Base-by-base conservation (phyloP, 2,329 filamentous ascomycete genomes). In the Curvularia sp. region DNA sequence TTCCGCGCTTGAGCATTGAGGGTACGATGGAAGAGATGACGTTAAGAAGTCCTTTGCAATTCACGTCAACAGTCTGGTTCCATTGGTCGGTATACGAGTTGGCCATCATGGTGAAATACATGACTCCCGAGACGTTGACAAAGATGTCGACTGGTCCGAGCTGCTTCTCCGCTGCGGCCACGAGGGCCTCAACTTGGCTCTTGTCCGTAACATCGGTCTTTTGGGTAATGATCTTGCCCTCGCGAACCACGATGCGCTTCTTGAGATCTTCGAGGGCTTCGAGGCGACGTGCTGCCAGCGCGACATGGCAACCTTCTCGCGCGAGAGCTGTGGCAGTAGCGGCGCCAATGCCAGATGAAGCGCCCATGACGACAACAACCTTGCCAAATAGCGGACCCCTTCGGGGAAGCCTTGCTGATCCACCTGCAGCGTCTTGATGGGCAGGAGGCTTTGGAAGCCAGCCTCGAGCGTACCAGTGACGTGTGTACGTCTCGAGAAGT, bases 31-130 rank as follows among this genome's bases (percentile, higher is more conserved):
- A 83, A 0, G 89, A 85, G 3, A 94, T 82, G 64, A 87, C 88
- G 80, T 94, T 84, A 53, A 93, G 80, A 1, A 94, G 83, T 36
- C 91, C 91, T 78, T 93, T 93, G 86, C 91, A 93, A 80, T 94
- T 94, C 66, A 94, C 89, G 68, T 93, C 91, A 41, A 94, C 90
- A 0, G 90, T 93, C 57, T 86, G 88, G 63, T 93, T 87, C 91
- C 91, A 94, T 68, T 94, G 88, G 5, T 91, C 89, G 0, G 81
- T 85, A 63, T 89, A 84, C 15, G 81, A 84, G 72, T 93, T 93
- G 55, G 88, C 86, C 91, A 94, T 93, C 87, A 93, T 88, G 53
- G 91, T 93, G 78, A 88, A 94, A 80, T 94, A 94, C 91, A 94
- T 94, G 72, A 94, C 91, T 34, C 91, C 91, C 0, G 91, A 91